A percentile compares a stretch with the other conserved stretches of the same genome.
These are phyloP conservation scores for Wallacemonas sp. DNA, from an alignment of 208 protist species.

Conservation along the genomic window DNA sequence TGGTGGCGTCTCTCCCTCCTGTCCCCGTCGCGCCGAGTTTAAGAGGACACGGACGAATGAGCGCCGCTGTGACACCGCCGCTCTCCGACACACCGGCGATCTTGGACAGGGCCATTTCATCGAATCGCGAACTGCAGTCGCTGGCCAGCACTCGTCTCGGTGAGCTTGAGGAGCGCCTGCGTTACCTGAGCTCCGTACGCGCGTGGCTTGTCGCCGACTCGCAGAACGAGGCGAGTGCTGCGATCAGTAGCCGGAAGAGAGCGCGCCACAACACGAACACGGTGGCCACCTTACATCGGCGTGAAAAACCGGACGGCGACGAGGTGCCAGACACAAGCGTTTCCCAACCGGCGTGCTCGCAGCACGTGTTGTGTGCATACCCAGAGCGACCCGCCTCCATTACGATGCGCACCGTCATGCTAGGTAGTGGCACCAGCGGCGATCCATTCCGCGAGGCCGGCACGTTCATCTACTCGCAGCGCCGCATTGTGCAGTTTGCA, in stretches of 20 bases:
- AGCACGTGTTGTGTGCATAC: background rate
- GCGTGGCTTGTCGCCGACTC: background rate
- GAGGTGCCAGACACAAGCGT: background rate
- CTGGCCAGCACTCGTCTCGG: background rate
- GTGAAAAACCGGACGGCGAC: background rate
- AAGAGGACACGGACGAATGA: no score
- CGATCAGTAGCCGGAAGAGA: no score
- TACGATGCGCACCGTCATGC: background rate
- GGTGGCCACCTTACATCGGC: background rate
- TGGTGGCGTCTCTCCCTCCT: no score
- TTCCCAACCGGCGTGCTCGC: background rate
- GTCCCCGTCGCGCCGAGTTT: no score
- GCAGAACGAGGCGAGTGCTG: background rate
- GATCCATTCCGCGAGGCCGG: background rate
- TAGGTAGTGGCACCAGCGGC: background rate
- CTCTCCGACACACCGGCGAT: no score
- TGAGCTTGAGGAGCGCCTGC: background rate
- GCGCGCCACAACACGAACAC: background rate
- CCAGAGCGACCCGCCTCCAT: background rate
- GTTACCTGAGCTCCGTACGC: background rate
- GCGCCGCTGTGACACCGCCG: no score
- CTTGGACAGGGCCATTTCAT: no score
- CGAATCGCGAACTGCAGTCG: background rate
- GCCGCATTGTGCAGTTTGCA: background rate
- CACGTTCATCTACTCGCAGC: background rate